A percentile compares a stretch with the other conserved stretches of the same genome.
These are phyloP conservation scores for Physaria fendleri DNA, from an alignment of 345 rosid genomes.

Conservation along the genomic window DNA sequence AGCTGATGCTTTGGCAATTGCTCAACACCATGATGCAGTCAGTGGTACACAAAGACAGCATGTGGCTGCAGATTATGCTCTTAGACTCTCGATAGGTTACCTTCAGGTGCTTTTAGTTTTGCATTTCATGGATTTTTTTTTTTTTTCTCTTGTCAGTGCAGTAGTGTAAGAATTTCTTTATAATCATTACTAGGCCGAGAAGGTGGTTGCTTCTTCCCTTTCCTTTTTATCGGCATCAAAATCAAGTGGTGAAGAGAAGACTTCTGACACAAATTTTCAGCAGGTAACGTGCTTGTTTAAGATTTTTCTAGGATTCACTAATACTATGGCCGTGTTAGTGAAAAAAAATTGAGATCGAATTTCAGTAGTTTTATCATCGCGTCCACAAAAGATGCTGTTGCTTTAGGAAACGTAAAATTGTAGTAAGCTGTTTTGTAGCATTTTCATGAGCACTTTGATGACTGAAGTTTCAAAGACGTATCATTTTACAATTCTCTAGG, in stretches of 20 bases:
- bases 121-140: not conserved
- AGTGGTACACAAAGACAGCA: slow-evolving; percentile 94
- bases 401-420: not conserved
- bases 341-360: not conserved
- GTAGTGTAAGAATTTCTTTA: slow-evolving; percentile 11
- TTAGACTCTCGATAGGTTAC: slow-evolving; percentile 78
- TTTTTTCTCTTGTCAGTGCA: not conserved
- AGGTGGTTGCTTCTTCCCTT: slow-evolving; percentile 72
- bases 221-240: slow-evolving; percentile 48
- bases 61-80: slow-evolving; percentile 95
- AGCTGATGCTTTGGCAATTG: slow-evolving; percentile 85
- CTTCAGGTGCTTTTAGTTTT: slow-evolving; percentile 46
- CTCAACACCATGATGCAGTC: slow-evolving; percentile 98
- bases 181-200: slow-evolving; percentile 58
- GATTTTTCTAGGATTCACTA: slow-evolving; percentile 1
- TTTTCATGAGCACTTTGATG: slow-evolving; percentile 2
- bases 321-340: not conserved
- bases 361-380: not conserved
- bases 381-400: not conserved
- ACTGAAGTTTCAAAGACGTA: not conserved
- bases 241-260: slow-evolving; percentile 36
- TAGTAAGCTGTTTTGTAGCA: not conserved
- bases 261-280: slow-evolving; percentile 43
- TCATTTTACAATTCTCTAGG: slow-evolving; percentile 72
- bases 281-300: slow-evolving; percentile 44